phyloP scores from a whole-genome alignment of 2,329 filamentous ascomycete species.

The Stemphylium vesicarium region DNA sequence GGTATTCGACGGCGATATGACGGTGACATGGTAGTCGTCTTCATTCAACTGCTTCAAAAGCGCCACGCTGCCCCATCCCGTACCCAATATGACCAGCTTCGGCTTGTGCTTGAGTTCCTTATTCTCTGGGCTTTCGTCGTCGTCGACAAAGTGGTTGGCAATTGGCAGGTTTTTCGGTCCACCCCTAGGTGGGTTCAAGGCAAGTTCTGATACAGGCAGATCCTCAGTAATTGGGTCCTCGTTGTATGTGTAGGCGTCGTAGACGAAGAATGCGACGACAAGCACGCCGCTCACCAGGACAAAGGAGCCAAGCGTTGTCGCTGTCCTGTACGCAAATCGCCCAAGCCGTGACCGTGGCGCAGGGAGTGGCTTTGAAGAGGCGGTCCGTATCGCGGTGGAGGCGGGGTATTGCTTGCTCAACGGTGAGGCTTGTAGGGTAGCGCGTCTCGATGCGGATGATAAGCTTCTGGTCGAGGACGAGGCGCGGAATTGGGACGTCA shows the following conservation, averaged over 20 bases:
- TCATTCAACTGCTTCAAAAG: conserved; percentile 88
- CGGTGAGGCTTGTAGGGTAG: conserved; percentile 26
- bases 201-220: conserved; percentile 82
- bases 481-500: conserved; percentile 27
- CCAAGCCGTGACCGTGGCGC: conserved; percentile 45
- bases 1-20: conserved; percentile 93
- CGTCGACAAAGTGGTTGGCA: conserved; percentile 84
- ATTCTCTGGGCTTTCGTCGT: conserved; percentile 78
- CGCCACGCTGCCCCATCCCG: conserved; percentile 93
- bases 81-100: conserved; percentile 87
- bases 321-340: conserved; percentile 69
- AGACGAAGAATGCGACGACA: conserved; percentile 86
- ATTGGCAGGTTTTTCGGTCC: conserved; percentile 97
- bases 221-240: conserved; percentile 71
- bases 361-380: conserved; percentile 42
- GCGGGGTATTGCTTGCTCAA: conserved; percentile 21
- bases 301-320: conserved; percentile 77
- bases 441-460: conserved; percentile 27
- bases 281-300: conserved; percentile 71
- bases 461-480: conserved; percentile 37
- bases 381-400: conserved; percentile 28
- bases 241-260: conserved; percentile 90
- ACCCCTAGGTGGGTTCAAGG: conserved; percentile 79
- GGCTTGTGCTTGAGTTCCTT: conserved; percentile 82
- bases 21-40: conserved; percentile 93